Conservation (phyloP, 352 stramenopile genomes). For the Globisporangium alternatum region DNA sequence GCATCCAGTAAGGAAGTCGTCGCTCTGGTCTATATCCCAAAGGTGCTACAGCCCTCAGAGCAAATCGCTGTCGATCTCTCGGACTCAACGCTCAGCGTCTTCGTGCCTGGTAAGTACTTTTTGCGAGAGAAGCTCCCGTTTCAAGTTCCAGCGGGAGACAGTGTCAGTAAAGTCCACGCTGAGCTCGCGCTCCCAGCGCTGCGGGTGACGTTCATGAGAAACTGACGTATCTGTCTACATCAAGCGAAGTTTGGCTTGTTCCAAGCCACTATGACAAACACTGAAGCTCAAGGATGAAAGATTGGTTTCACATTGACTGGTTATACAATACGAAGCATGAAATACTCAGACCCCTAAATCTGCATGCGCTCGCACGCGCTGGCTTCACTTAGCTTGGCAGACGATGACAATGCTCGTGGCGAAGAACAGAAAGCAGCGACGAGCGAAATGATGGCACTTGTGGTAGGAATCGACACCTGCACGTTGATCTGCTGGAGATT, state of each 20-base stretch:
- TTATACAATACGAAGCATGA: too few relatives aligned
- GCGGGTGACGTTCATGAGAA: conserved; percentile 24
- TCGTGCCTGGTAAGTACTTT: conserved; percentile 52
- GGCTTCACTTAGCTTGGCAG: too few relatives aligned
- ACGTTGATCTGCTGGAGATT: not conserved
- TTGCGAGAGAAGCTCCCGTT: conserved; percentile 53
- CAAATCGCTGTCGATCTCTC: conserved; percentile 48
- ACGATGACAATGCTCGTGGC: not conserved
- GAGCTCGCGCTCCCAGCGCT: conserved; percentile 30
- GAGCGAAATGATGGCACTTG: not conserved
- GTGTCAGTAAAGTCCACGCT: conserved; percentile 17
- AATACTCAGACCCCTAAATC: too few relatives aligned
- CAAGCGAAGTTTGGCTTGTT: not conserved
- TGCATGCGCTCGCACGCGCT: too few relatives aligned
- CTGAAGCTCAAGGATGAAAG: too few relatives aligned
- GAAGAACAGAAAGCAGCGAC: conserved; percentile 5
- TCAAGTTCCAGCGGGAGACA: conserved; percentile 22
- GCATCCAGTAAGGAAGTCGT: conserved; percentile 31
- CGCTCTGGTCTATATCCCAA: conserved; percentile 42
- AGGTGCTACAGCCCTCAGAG: conserved; percentile 29
- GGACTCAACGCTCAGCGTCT: conserved; percentile 40
- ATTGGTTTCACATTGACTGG: too few relatives aligned
- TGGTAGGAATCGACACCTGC: not conserved
- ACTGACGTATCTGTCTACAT: conserved; percentile 9
- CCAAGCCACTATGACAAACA: not conserved